Conservation (phyloP, 169 alveolate species). For the Plasmodium coatneyi region DNA sequence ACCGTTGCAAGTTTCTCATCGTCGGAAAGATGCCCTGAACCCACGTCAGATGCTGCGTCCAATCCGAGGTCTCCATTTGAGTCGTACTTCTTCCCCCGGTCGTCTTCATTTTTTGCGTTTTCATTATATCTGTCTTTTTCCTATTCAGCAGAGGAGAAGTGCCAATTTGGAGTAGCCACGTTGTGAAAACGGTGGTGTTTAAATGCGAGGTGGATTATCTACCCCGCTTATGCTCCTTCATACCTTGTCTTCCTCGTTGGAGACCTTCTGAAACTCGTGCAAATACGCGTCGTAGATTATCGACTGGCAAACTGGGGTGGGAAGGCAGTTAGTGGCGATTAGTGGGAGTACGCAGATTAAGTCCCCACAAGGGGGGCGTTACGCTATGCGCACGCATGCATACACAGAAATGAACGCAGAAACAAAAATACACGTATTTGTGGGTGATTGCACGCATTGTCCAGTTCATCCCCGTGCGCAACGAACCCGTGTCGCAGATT, state of each 20-base stretch:
- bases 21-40: conserved; percentile 7
- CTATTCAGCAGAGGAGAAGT: background rate
- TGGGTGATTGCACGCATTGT: background rate
- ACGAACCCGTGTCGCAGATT: conserved; percentile 73
- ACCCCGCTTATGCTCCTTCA: background rate
- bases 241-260: conserved; percentile 20
- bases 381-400: background rate
- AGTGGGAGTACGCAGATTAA: background rate
- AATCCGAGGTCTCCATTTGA: background rate
- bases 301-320: conserved; percentile 44
- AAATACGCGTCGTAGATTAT: conserved; percentile 67
- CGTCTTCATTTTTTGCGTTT: conserved; percentile 29
- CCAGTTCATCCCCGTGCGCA: background rate
- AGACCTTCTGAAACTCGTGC: conserved; percentile 20
- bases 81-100: conserved; percentile 13
- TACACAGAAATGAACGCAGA: background rate
- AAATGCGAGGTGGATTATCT: background rate
- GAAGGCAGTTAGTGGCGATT: background rate
- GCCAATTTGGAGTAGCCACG: background rate
- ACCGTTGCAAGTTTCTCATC: conserved; percentile 18
- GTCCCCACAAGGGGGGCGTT: background rate
- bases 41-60: conserved; percentile 16
- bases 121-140: conserved; percentile 18
- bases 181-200: background rate
- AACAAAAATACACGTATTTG: background rate